These are phyloP conservation scores for Amanita rubescens DNA, from an alignment of 768 basidiomycete genomes.

Conservation along the genomic window DNA sequence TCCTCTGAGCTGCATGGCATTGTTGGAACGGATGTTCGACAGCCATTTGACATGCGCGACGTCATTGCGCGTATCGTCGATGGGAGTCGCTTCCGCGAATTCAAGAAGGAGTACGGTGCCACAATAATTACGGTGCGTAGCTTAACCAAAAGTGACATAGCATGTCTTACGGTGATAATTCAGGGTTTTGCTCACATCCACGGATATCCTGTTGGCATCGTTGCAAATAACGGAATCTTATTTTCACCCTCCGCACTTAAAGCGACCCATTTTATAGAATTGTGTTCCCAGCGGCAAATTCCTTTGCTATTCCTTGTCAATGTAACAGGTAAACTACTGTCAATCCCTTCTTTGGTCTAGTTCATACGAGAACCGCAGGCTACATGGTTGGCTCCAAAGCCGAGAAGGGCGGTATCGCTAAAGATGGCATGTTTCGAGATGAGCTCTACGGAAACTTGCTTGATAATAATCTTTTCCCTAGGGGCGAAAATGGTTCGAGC, in stretches of 20 bases:
- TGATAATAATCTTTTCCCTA: conserved; percentile 12
- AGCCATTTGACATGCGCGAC: conserved; percentile 90
- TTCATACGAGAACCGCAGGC: conserved; percentile 29
- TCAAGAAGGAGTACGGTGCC: conserved; percentile 91
- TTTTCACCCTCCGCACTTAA: conserved; percentile 92
- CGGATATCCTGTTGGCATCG: conserved; percentile 85
- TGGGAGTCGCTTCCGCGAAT: conserved; percentile 87
- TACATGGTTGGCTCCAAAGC: conserved; percentile 98
- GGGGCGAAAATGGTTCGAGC: conserved; percentile 96
- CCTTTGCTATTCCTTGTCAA: conserved; percentile 93
- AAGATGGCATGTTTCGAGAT: conserved; percentile 51
- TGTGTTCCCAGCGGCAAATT: conserved; percentile 87
- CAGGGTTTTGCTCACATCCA: conserved; percentile 88
- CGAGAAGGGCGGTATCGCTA: conserved; percentile 90
- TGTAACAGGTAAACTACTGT: conserved; percentile 55
- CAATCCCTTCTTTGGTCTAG: conserved; percentile 8
- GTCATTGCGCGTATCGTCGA: conserved; percentile 90
- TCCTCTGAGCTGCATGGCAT: conserved; percentile 83
- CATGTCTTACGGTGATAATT: neutral
- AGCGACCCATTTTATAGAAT: conserved; percentile 91
- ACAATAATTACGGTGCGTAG: conserved; percentile 77
- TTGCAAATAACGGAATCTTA: conserved; percentile 92
- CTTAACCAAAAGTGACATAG: neutral
- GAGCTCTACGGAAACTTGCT: neutral
- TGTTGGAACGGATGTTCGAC: conserved; percentile 83